These are phyloP conservation scores for Colletotrichum plurivorum DNA, from an alignment of 2,329 filamentous ascomycete species.

Conservation along the genomic window DNA sequence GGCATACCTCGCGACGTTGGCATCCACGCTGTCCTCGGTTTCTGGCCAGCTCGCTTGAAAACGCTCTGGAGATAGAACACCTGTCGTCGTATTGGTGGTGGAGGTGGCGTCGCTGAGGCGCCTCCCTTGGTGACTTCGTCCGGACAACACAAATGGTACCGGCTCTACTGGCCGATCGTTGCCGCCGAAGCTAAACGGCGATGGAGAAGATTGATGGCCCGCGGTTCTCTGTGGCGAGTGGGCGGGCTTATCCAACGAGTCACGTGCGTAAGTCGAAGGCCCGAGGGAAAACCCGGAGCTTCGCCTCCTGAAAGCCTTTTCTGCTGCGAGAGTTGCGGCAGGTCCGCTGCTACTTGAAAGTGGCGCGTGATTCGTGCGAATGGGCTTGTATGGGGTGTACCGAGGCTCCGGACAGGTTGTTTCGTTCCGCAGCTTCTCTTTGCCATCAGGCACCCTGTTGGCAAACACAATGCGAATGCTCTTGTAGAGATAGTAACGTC, in stretches of 20 bases:
- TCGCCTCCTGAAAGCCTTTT: conserved; percentile 71
- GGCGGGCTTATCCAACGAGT: conserved; percentile 51
- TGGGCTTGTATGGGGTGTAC: conserved; percentile 86
- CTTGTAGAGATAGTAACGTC: conserved; percentile 91
- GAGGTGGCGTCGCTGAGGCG: conserved; percentile 49
- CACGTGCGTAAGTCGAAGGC: conserved; percentile 49
- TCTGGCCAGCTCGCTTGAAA: conserved; percentile 50
- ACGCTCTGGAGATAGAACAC: conserved; percentile 46
- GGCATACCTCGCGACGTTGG: conserved; percentile 63
- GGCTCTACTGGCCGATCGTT: conserved; percentile 61
- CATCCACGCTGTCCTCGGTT: conserved; percentile 52
- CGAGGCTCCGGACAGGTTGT: conserved; percentile 89
- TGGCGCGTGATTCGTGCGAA: conserved; percentile 63
- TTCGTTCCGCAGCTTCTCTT: conserved; percentile 92
- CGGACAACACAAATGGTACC: conserved; percentile 61
- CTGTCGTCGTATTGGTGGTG: conserved; percentile 40
- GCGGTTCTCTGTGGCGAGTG: conserved; percentile 26
- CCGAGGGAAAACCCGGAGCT: conserved; percentile 66
- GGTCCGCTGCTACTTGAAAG: conserved; percentile 54
- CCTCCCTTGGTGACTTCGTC: conserved; percentile 50
- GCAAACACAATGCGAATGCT: conserved; percentile 95
- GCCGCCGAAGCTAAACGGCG: conserved; percentile 47
- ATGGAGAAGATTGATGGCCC: conserved; percentile 43
- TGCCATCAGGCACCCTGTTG: conserved; percentile 94
- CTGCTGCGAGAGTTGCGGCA: conserved; percentile 67